Evolutionary conservation across 345 rosid genomes (phyloP).

Genomic region (Gossypium ekmanianum): DNA sequence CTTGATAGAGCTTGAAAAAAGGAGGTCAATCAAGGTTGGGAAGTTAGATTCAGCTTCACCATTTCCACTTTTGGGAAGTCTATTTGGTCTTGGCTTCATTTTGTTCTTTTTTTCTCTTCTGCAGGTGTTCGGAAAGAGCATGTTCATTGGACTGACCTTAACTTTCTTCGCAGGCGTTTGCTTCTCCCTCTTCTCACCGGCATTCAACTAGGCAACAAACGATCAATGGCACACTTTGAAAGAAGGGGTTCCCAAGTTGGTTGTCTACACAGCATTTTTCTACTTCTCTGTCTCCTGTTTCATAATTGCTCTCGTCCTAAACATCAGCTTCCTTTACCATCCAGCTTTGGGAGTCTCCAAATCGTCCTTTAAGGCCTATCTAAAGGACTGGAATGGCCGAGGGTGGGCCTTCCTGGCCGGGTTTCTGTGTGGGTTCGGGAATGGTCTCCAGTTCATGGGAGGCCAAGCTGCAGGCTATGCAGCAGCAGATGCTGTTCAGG

Average conservation of each 20-base stretch:
- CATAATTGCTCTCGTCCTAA: conserved; percentile 48
- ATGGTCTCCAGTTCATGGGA: conserved; percentile 85
- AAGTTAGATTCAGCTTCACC: conserved; percentile 2
- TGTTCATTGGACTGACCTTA: conserved; percentile 50
- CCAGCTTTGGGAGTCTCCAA: conserved; percentile 55
- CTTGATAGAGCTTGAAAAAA: conserved; percentile 69
- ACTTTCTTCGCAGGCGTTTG: conserved; percentile 63
- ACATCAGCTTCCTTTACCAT: conserved; percentile 54
- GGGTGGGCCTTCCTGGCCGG: conserved; percentile 86
- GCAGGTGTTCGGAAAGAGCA: conserved; percentile 72
- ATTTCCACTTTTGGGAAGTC: not conserved
- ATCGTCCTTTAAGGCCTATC: conserved; percentile 64
- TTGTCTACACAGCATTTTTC: conserved; percentile 65
- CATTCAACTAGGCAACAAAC: conserved; percentile 79
- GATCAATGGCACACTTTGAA: conserved; percentile 77
- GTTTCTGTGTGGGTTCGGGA: conserved; percentile 40
- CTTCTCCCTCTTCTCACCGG: conserved; percentile 79
- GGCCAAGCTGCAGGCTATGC: conserved; percentile 95
- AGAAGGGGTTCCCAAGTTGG: conserved; percentile 58
- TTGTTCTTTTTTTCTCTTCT: not conserved
- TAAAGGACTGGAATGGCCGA: conserved; percentile 72
- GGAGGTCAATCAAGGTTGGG: conserved; percentile 68
- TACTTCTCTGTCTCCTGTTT: conserved; percentile 70
- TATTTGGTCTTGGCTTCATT: not conserved
- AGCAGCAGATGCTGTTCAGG: conserved; percentile 83